Base-by-base conservation (phyloP, 768 basidiomycete genomes). In the Xerocomus brunneocitrinus region DNA sequence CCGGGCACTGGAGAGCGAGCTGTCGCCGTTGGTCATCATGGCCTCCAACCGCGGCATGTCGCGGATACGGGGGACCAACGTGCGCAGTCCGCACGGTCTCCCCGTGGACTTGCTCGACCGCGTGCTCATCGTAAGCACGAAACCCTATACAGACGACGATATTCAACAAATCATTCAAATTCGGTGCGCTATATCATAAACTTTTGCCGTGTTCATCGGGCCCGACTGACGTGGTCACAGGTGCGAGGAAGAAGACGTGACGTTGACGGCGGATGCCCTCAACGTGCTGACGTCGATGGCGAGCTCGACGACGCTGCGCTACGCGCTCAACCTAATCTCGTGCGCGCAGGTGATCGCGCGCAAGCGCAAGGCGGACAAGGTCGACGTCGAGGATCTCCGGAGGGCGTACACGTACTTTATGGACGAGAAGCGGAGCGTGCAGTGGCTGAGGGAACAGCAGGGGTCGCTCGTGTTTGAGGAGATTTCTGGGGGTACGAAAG, bases 21-120 rank as follows among this genome's bases (percentile, higher is more conserved):
- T 98, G 1, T 86, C 95, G 1, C 95, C 95, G 1, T 75, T 98
- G 49, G 95, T 99, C 35, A 93, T 99, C 63, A 98, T 99, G 95
- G 95, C 95, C 1, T 92, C 91, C 43, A 99, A 99, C 68, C 80
- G 95, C 14, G 95, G 95, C 5, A 93, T 93, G 81, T 84, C 94
- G 5, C 81, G 90, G 48, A 97, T 99, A 70, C 81, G 95, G 57
- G 95, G 95, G 34, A 98, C 95, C 24, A 94, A 91, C 65, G 91
- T 94, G 74, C 85, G 86, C 61, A 89, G 87, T 59, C 95, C 95
- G 2, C 95, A 99, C 66, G 95, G 95, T 28, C 82, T 99, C 8
- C 95, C 95, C 0, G 85, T 91, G 31, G 95, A 98, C 71, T 77
- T 98, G 32, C 81, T 99, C 50, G 95, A 99, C 73, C 84, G 95